phyloP scores from a whole-genome alignment of 805 yeast genomes.

The Saturnispora sekii region DNA sequence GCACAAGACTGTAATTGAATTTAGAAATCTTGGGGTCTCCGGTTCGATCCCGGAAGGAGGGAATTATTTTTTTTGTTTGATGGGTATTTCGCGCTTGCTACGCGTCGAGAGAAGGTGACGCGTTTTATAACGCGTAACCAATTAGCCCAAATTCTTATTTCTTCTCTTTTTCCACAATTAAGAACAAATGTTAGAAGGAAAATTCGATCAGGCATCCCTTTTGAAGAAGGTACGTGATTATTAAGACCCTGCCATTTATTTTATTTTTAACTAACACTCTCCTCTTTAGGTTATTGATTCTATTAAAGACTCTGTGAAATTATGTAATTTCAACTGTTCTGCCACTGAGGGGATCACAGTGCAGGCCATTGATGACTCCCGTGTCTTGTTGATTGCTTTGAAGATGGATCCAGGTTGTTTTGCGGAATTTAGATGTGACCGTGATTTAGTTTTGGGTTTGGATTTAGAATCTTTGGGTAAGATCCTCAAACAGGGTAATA shows the following conservation, averaged over 20 bases:
- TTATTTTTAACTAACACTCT: background rate
- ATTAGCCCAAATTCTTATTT: too few species aligned
- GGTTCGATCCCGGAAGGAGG: slow-evolving; percentile 20
- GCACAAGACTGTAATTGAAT: slow-evolving; percentile 16
- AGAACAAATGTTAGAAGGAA: slow-evolving; percentile 84
- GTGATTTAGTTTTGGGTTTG: slow-evolving; percentile 83
- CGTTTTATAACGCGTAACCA: too few species aligned
- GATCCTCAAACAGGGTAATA: slow-evolving; percentile 84
- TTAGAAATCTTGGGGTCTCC: slow-evolving; percentile 17
- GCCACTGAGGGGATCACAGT: slow-evolving; percentile 81
- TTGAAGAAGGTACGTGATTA: slow-evolving; percentile 55
- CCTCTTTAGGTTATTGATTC: slow-evolving; percentile 64
- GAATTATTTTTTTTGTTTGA: slow-evolving; percentile 2
- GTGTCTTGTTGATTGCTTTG: slow-evolving; percentile 84
- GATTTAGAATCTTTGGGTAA: slow-evolving; percentile 83
- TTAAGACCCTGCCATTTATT: background rate
- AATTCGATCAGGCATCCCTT: slow-evolving; percentile 85
- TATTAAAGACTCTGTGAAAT: slow-evolving; percentile 85
- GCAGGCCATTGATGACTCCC: slow-evolving; percentile 96
- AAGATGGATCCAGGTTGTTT: slow-evolving; percentile 84
- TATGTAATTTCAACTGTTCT: slow-evolving; percentile 96
- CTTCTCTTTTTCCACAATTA: background rate
- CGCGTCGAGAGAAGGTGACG: background rate
- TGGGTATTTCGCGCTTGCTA: background rate
- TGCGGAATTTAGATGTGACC: slow-evolving; percentile 89